A percentile compares a stretch with the other conserved stretches of the same genome.
Evolutionary conservation across 2,329 filamentous ascomycete species (phyloP).

Genomic region (Escovopsis weberi): DNA sequence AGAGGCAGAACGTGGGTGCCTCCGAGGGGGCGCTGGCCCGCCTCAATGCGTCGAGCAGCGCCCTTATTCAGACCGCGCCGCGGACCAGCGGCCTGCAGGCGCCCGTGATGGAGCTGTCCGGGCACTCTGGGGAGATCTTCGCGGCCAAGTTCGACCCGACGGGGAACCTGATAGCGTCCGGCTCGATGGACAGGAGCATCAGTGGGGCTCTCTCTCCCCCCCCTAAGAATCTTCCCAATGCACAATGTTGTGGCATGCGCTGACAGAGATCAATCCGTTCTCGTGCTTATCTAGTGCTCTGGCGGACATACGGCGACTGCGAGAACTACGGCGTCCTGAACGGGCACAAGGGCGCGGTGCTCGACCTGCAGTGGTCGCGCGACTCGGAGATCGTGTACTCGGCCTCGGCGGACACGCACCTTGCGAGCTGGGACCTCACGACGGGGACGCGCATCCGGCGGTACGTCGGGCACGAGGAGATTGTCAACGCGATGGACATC

Average conservation of each 20-base stretch:
- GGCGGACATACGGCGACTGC: conserved; percentile 84
- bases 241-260: background rate
- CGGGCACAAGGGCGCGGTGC: conserved; percentile 79
- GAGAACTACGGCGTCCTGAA: conserved; percentile 84
- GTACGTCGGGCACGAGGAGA: conserved; percentile 85
- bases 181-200: conserved; percentile 87
- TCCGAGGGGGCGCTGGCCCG: conserved; percentile 34
- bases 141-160: conserved; percentile 79
- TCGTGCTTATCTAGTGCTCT: conserved; percentile 50
- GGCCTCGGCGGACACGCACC: conserved; percentile 81
- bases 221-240: conserved; percentile 5
- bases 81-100: conserved; percentile 75
- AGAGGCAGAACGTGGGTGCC: conserved; percentile 60
- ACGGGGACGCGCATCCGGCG: conserved; percentile 83
- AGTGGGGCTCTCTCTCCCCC: conserved; percentile 33
- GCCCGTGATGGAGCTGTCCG: conserved; percentile 85
- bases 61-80: conserved; percentile 41
- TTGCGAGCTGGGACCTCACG: conserved; percentile 90
- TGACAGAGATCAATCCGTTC: conserved; percentile 3
- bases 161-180: conserved; percentile 80
- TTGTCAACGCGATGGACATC: conserved; percentile 86
- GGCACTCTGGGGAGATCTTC: conserved; percentile 76
- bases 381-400: conserved; percentile 86
- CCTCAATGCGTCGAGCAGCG: conserved; percentile 33
- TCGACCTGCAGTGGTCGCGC: conserved; percentile 93